Percentiles rank a stretch among this genome's conserved stretches.
Conservation (phyloP, 805 yeast genomes). For the Yarrowia sp. region DNA sequence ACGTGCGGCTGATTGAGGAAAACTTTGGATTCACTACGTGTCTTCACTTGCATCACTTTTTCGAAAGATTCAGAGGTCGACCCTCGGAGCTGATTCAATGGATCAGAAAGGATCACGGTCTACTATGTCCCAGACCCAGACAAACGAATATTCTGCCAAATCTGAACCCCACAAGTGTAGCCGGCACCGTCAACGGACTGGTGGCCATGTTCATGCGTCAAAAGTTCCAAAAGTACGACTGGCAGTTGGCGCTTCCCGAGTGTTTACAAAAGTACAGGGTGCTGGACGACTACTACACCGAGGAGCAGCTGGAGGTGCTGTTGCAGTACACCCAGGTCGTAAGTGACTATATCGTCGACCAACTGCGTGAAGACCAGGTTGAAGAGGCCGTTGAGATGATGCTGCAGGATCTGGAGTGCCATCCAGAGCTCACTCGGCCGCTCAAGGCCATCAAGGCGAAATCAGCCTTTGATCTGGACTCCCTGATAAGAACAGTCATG, state of each 20-base stretch:
- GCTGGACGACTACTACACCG: slow-evolving; percentile 10
- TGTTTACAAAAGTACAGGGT: background rate
- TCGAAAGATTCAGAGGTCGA: background rate
- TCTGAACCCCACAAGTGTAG: background rate
- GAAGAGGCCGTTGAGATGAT: slow-evolving; percentile 17
- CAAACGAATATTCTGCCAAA: background rate
- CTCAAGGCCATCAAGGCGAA: slow-evolving; percentile 5
- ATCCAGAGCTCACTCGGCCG: background rate
- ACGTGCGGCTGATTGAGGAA: background rate
- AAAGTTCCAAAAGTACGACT: background rate
- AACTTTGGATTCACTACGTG: slow-evolving; percentile 1
- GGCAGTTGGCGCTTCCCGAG: background rate
- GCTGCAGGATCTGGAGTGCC: background rate
- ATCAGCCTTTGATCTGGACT: background rate
- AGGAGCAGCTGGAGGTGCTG: background rate
- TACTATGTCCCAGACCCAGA: background rate
- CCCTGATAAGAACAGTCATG: background rate
- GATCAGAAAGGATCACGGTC: background rate
- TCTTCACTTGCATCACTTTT: background rate
- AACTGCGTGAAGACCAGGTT: background rate
- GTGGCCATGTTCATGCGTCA: background rate
- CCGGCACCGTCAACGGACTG: background rate
- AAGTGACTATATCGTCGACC: background rate
- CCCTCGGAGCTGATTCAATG: background rate
- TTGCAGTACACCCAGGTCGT: background rate